These are phyloP conservation scores for Eruca vesicaria DNA, from an alignment of 441 rosid genomes.

Conservation along the genomic window DNA sequence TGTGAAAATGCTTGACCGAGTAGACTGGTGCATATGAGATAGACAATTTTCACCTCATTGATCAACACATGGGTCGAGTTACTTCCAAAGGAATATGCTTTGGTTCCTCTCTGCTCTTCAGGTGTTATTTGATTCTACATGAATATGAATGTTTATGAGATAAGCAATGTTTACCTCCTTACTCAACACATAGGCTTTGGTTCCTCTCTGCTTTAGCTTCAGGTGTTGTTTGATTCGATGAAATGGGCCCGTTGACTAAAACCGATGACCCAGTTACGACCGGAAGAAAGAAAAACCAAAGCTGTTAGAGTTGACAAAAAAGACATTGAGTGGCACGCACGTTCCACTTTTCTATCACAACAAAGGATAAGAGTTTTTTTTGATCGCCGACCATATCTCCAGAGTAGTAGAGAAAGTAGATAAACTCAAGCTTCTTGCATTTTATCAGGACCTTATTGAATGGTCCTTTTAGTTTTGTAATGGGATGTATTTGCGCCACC, in stretches of 20 bases:
- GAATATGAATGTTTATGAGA: not conserved
- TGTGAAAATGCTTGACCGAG: conserved; percentile 14
- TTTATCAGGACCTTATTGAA: not conserved
- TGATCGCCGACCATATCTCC: conserved; percentile 29
- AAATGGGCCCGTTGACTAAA: conserved; percentile 4
- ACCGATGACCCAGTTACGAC: conserved; percentile 1
- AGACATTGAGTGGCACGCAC: conserved; percentile 34
- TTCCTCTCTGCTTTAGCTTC: not conserved
- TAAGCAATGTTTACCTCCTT: not conserved
- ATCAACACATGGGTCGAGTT: not conserved
- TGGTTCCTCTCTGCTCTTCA: not conserved
- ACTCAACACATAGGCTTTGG: not conserved
- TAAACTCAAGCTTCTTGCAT: not conserved
- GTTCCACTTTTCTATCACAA: conserved; percentile 22
- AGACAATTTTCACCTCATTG: not conserved
- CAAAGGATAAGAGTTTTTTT: not conserved
- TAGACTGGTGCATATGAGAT: not conserved
- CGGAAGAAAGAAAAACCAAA: not conserved
- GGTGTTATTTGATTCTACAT: not conserved
- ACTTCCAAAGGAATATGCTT: not conserved
- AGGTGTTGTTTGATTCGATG: not conserved
- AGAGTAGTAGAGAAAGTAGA: not conserved
- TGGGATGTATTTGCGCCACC: conserved; percentile 41
- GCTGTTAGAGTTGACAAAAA: not conserved
- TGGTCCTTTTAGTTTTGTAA: conserved; percentile 3